These are phyloP conservation scores for Cystobasidium ongulense DNA, from an alignment of 768 basidiomycete genomes.

Conservation along the genomic window DNA sequence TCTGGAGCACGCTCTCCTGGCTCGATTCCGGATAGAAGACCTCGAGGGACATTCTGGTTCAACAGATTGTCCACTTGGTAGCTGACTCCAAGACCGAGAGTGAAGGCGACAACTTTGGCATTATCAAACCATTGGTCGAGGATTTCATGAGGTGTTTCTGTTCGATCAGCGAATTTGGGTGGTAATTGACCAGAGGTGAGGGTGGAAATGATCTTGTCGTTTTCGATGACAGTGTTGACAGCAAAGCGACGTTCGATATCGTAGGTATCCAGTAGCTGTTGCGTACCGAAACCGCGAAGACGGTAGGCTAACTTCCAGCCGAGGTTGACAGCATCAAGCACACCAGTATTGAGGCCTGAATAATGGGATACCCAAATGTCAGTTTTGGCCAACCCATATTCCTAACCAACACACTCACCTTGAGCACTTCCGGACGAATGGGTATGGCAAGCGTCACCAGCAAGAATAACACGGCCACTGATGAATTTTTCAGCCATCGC, in stretches of 20 bases:
- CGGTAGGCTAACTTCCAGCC: constrained; percentile 34
- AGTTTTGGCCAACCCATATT: no score
- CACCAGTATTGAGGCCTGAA: constrained; percentile 8
- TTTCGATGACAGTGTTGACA: constrained; percentile 36
- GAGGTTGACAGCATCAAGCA: constrained; percentile 18
- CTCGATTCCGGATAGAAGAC: neutral
- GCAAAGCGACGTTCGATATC: constrained; percentile 28
- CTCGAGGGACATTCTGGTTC: neutral
- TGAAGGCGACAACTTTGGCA: constrained; percentile 33
- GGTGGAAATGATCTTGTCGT: constrained; percentile 36
- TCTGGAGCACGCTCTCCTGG: constrained; percentile 37
- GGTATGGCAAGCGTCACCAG: constrained; percentile 36
- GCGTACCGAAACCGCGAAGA: constrained; percentile 20
- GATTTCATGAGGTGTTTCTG: constrained; percentile 30
- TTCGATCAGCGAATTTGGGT: constrained; percentile 28
- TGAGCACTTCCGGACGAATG: constrained; percentile 37
- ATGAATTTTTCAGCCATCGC: constrained; percentile 36
- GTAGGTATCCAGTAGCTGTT: constrained; percentile 32
- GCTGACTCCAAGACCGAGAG: constrained; percentile 37
- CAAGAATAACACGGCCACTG: constrained; percentile 37
- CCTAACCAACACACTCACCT: constrained; percentile 29
- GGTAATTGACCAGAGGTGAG: constrained; percentile 37
- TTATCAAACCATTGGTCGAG: constrained; percentile 34
- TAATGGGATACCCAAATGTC: no score
- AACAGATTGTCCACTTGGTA: constrained; percentile 30